Evolutionary conservation across 192 early-diverging fungal species (phyloP), one percentile per base, ranked within the genome.

Genomic region (Phycomyces nitens): DNA sequence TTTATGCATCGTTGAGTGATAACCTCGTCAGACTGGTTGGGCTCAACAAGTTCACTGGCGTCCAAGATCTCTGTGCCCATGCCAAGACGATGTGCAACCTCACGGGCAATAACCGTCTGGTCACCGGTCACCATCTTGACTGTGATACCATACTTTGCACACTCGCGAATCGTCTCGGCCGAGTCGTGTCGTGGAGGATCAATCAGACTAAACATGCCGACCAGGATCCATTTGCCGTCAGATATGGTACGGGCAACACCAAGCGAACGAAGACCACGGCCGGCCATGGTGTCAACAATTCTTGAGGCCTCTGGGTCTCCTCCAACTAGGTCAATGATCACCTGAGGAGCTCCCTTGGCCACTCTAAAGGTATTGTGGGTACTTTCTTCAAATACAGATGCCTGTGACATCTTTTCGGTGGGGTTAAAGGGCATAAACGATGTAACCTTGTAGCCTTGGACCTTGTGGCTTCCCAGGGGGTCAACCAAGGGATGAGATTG

Each of bases 71-170:
- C 75, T 43, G 85, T 73, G 12, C 87, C 71, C 72, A 91, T 82
- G 12, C 85, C 85, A 15, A 91, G 75, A 52, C 89, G 84, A 8
- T 76, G 69, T 2, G 89, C 84, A 20, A 91, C 83, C 52, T 82
- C 87, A 74, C 88, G 87, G 47, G 82, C 89, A 71, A 89, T 89
- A 39, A 86, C 80, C 16, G 76, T 76, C 62, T 89, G 89, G 68
- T 91, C 89, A 41, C 89, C 89, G 5, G 89, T 91, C 52, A 91
- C 86, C 89, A 91, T 89, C 66, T 91, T 91, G 62, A 89, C 86
- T 0, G 75, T 64, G 42, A 91, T 80, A 55, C 89, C 89, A 66
- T 86, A 80, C 29, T 74, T 60, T 20, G 74, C 44, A 62, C 88
- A 89, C 40, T 86, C 84, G 39, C 59, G 53, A 69, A 91, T 89